Conservation (phyloP, 257 asterid genomes). For the Lycium barbarum region DNA sequence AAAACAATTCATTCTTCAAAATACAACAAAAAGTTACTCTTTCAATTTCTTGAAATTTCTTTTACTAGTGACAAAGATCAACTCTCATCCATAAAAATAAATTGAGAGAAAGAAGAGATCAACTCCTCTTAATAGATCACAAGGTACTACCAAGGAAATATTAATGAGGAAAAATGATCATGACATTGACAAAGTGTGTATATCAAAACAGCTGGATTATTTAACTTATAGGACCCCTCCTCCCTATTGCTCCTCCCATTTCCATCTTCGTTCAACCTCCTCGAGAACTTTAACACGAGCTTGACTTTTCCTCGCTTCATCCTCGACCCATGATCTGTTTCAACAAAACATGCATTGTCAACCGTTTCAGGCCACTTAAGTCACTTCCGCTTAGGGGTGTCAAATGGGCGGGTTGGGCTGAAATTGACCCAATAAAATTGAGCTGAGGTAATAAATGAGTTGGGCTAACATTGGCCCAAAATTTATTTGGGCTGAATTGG, state of each 20-base stretch:
- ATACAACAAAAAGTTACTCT: slow-evolving; percentile 8
- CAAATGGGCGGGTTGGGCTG: too few relatives aligned
- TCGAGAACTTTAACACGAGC: slow-evolving; percentile 75
- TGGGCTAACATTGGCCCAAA: too few relatives aligned
- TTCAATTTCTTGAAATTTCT: slow-evolving; percentile 7
- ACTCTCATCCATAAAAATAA: background rate
- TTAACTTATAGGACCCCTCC: background rate
- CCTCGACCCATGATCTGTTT: slow-evolving; percentile 91
- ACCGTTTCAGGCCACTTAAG: background rate
- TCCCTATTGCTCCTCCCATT: slow-evolving; percentile 61
- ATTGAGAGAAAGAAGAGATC: background rate
- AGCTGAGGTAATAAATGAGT: too few relatives aligned
- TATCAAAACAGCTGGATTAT: slow-evolving; percentile 4
- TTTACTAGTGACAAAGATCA: background rate
- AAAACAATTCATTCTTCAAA: background rate
- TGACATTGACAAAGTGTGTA: slow-evolving; percentile 17
- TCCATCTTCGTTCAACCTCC: slow-evolving; percentile 90
- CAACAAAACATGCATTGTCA: slow-evolving; percentile 23
- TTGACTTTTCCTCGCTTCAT: slow-evolving; percentile 85
- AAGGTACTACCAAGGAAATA: background rate
- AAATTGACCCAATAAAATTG: too few relatives aligned
- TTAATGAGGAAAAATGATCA: background rate
- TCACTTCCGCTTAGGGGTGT: background rate
- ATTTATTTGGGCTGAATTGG: too few relatives aligned
- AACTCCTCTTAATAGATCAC: background rate